Percentiles rank a stretch among this genome's conserved stretches.
Evolutionary conservation across 495 filamentous ascomycete species (phyloP).

Genomic region (Talaromyces adpressus): DNA sequence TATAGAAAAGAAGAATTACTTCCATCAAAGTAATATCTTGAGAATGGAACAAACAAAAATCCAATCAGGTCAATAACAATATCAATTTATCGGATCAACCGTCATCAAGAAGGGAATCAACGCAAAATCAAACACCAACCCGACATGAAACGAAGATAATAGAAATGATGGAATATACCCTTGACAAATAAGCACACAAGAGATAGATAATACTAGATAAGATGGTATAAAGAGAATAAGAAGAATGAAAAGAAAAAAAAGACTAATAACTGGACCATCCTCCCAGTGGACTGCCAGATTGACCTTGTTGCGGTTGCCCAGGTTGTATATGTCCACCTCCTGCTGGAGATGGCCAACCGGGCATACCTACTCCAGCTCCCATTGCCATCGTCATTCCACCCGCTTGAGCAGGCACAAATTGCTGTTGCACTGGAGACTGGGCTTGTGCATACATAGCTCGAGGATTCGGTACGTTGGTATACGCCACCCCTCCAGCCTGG

Average conservation of each 20-base stretch:
- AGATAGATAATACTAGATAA: conserved; percentile 5
- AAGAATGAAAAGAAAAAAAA: conserved; percentile 19
- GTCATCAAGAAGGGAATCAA: conserved; percentile 5
- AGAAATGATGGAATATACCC: background rate
- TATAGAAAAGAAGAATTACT: conserved; percentile 5
- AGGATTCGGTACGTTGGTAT: conserved; percentile 26
- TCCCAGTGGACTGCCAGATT: conserved; percentile 35
- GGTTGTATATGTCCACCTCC: conserved; percentile 34
- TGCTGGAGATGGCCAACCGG: conserved; percentile 32
- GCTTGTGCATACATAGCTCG: conserved; percentile 36
- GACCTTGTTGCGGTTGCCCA: conserved; percentile 36
- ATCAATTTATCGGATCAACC: conserved; percentile 2
- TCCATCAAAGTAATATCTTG: conserved; percentile 19
- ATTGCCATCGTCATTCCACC: conserved; percentile 35
- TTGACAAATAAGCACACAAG: conserved; percentile 13
- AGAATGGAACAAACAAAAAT: conserved; percentile 8
- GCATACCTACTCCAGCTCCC: conserved; percentile 29
- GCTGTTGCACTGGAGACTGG: conserved; percentile 28
- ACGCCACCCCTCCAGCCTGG: conserved; percentile 26
- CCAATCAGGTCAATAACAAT: background rate
- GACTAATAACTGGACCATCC: conserved; percentile 39
- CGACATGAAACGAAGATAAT: conserved; percentile 7
- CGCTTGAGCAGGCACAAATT: conserved; percentile 35
- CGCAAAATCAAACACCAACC: conserved; percentile 7
- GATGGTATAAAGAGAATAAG: conserved; percentile 11